Evolutionary conservation across 495 filamentous ascomycete species (phyloP).

Genomic region (Podospora comata): DNA sequence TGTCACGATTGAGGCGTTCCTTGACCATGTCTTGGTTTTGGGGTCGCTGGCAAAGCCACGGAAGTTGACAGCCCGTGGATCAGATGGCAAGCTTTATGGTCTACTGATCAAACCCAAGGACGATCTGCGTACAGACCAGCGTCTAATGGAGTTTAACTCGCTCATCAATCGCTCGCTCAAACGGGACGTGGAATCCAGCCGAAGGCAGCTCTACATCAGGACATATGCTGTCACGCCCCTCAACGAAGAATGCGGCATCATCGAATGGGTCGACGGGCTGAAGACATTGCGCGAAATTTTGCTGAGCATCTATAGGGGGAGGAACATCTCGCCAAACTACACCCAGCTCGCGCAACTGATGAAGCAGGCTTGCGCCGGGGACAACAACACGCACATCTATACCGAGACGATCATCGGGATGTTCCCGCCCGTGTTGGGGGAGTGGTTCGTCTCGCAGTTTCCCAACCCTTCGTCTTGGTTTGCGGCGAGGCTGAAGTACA

Average conservation of each 20-base stretch:
- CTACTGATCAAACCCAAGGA: slow-evolving; percentile 97
- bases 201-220: slow-evolving; percentile 79
- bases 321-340: slow-evolving; percentile 57
- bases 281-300: slow-evolving; percentile 92
- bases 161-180: slow-evolving; percentile 96
- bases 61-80: slow-evolving; percentile 82
- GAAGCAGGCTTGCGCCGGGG: slow-evolving; percentile 42
- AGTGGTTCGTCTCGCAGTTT: slow-evolving; percentile 95
- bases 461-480: slow-evolving; percentile 92
- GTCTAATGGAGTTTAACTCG: slow-evolving; percentile 97
- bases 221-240: slow-evolving; percentile 95
- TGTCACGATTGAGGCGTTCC: slow-evolving; percentile 58
- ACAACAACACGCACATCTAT: slow-evolving; percentile 60
- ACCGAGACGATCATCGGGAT: slow-evolving; percentile 60
- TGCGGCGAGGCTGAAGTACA: slow-evolving; percentile 82
- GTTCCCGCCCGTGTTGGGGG: slow-evolving; percentile 79
- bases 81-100: slow-evolving; percentile 81
- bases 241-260: slow-evolving; percentile 95
- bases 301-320: slow-evolving; percentile 68
- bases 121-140: slow-evolving; percentile 92
- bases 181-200: slow-evolving; percentile 83
- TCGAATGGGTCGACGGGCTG: slow-evolving; percentile 98
- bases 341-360: slow-evolving; percentile 43
- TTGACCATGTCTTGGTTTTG: slow-evolving; percentile 84
- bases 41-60: slow-evolving; percentile 89